A percentile compares a stretch with the other conserved stretches of the same genome.
Evolutionary conservation across 1,139 yeast genomes (phyloP).

Genomic region (Komagataea norvegica): DNA sequence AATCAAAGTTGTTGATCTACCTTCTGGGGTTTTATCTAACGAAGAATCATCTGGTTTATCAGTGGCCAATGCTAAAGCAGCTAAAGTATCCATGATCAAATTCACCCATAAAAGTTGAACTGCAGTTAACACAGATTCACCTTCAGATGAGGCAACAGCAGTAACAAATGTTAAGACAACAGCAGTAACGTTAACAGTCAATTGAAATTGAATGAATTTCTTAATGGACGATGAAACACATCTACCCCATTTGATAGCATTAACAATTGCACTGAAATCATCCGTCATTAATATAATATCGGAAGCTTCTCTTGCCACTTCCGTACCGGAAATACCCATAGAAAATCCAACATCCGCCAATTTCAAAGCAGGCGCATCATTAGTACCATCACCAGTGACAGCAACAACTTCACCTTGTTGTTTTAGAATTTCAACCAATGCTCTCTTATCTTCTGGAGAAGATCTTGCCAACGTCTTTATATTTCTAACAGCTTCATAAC

Average conservation of each 20-base stretch:
- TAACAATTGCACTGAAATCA: constrained; percentile 90
- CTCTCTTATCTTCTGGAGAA: constrained; percentile 89
- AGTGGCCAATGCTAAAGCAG: constrained; percentile 96
- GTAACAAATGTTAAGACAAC: constrained; percentile 89
- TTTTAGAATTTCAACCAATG: constrained; percentile 78
- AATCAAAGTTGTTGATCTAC: constrained; percentile 75
- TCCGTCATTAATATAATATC: constrained; percentile 93
- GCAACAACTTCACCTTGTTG: constrained; percentile 90
- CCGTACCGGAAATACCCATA: constrained; percentile 93
- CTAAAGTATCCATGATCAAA: constrained; percentile 95
- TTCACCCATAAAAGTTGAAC: constrained; percentile 97
- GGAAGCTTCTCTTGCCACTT: constrained; percentile 94
- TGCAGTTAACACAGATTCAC: constrained; percentile 87
- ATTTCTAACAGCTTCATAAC: constrained; percentile 58
- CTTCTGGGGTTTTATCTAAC: constrained; percentile 78
- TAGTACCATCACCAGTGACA: constrained; percentile 97
- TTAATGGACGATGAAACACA: constrained; percentile 93
- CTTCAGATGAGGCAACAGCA: constrained; percentile 77
- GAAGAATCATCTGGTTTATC: constrained; percentile 89
- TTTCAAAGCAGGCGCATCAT: constrained; percentile 92
- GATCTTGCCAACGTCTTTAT: constrained; percentile 88
- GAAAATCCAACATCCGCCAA: constrained; percentile 91
- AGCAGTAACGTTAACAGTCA: constrained; percentile 95
- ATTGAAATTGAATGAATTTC: constrained; percentile 91
- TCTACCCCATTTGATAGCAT: constrained; percentile 99